phyloP scores from a whole-genome alignment of 2,329 filamentous ascomycete genomes.

The Epichloe brachyelytri region DNA sequence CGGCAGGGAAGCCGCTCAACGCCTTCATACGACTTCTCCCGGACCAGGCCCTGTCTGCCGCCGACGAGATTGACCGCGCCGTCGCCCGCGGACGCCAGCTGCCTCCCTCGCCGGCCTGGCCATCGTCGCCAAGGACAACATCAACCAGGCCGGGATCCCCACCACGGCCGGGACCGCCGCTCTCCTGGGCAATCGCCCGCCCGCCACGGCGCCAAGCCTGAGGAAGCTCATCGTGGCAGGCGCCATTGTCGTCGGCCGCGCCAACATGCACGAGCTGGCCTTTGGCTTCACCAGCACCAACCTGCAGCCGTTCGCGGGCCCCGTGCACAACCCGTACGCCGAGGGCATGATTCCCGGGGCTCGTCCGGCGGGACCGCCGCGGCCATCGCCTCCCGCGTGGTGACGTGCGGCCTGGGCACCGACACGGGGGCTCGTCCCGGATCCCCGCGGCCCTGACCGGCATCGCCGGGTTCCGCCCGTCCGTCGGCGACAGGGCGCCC shows the following conservation, averaged over 20 bases:
- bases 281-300: conserved; percentile 11
- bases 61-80: conserved; percentile 1
- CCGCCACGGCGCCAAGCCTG: conserved; percentile 9
- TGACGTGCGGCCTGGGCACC: conserved; percentile 10
- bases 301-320: conserved; percentile 7
- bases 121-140: conserved; percentile 12
- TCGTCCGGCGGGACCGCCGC: conserved; percentile 11
- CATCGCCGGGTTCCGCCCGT: conserved; percentile 9
- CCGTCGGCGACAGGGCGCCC: conserved; percentile 8
- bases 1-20: not conserved
- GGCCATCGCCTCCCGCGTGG: conserved; percentile 10
- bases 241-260: conserved; percentile 29
- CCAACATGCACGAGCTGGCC: conserved; percentile 33
- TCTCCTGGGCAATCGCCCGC: conserved; percentile 3
- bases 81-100: conserved; percentile 6
- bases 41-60: not conserved
- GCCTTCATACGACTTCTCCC: conserved; percentile 3
- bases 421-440: conserved; percentile 11
- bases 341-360: conserved; percentile 9
- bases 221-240: conserved; percentile 13
- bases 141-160: conserved; percentile 7
- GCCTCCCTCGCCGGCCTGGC: conserved; percentile 11
- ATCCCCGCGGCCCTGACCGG: conserved; percentile 11
- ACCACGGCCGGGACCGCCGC: conserved; percentile 9
- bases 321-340: conserved; percentile 9